Evolutionary conservation across 768 basidiomycete species (phyloP).

Genomic region (Boletus sp.): DNA sequence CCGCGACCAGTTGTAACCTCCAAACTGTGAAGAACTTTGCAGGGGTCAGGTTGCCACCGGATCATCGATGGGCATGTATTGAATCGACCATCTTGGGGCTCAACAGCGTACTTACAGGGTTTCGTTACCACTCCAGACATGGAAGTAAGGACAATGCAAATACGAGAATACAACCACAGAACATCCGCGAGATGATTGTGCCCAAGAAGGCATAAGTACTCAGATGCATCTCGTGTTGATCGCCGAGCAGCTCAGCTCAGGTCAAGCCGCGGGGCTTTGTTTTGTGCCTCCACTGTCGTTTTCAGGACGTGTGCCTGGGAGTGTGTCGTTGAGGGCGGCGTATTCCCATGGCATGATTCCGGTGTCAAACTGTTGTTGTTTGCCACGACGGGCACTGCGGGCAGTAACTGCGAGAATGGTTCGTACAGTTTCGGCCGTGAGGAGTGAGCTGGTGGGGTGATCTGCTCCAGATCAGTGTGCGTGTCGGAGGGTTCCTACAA

Average conservation of each 20-base stretch:
- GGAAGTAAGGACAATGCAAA: background rate
- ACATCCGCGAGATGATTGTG: background rate
- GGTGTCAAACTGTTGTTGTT: conserved; percentile 48
- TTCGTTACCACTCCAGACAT: background rate
- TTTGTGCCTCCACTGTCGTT: conserved; percentile 13
- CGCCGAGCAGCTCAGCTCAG: conserved; percentile 21
- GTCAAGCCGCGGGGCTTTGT: conserved; percentile 24
- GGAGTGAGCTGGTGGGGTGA: conserved; percentile 46
- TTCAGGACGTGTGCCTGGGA: conserved; percentile 18
- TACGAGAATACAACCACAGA: background rate
- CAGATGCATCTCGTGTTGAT: background rate
- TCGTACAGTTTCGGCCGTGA: conserved; percentile 40
- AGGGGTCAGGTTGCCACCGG: background rate
- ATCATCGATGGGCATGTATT: background rate
- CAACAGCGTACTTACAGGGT: conserved; percentile 3
- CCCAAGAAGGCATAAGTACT: background rate
- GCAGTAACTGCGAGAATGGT: conserved; percentile 36
- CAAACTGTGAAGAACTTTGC: background rate
- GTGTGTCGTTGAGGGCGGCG: conserved; percentile 43
- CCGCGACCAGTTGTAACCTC: background rate
- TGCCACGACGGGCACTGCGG: conserved; percentile 24
- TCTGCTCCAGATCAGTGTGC: conserved; percentile 34
- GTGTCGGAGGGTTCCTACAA: background rate
- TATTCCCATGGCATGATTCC: conserved; percentile 58
- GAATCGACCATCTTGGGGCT: background rate